phyloP scores from a whole-genome alignment of 306 rosid genomes.

The Macrotyloma uniflorum region DNA sequence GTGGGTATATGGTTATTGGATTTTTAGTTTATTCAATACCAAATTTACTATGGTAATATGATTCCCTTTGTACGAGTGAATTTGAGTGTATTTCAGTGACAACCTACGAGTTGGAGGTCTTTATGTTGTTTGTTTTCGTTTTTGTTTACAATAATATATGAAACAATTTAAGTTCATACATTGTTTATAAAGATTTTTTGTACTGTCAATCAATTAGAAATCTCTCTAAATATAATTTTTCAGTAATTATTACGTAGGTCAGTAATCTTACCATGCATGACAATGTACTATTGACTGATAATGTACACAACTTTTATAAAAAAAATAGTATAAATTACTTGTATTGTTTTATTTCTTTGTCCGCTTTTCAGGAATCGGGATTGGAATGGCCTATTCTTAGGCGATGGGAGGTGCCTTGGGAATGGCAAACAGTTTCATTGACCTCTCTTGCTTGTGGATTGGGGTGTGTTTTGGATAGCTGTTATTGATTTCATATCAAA shows the following conservation, averaged over 20 bases:
- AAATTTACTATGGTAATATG: neutral
- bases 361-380: slow-evolving; percentile 58
- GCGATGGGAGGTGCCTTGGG: slow-evolving; percentile 99
- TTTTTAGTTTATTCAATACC: neutral
- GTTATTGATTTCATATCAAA: slow-evolving; percentile 19
- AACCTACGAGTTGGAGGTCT: neutral
- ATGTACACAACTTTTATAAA: neutral
- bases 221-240: neutral
- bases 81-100: neutral
- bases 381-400: slow-evolving; percentile 68
- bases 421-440: slow-evolving; percentile 88
- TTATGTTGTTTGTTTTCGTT: neutral
- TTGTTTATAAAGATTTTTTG: neutral
- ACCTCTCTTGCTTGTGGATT: slow-evolving; percentile 91
- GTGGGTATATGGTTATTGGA: neutral
- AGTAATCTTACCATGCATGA: neutral
- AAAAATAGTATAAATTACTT: neutral
- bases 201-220: neutral
- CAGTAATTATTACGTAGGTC: neutral
- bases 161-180: neutral
- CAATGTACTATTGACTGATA: neutral
- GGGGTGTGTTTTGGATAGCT: slow-evolving; percentile 57
- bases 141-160: neutral
- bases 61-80: neutral
- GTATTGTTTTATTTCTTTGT: neutral